Evolutionary conservation across 306 rosid species (phyloP), one percentile per base, ranked within the genome.

Genomic region (Vigna angularis): DNA sequence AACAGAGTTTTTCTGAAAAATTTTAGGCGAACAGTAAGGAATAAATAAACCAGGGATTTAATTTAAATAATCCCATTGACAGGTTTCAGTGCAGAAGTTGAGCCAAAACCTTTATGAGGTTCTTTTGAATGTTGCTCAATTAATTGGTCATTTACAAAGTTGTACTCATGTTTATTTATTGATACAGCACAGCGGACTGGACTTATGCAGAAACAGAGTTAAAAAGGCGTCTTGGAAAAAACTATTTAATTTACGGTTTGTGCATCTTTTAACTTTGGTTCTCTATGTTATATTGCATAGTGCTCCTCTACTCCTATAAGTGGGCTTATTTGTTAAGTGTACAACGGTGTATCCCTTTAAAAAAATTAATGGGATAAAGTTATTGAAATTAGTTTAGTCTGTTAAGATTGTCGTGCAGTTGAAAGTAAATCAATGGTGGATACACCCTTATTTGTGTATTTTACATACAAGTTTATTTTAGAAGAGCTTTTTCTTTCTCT

Each of bases 121-220:
- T 50, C 63, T 44, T 70, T 74, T 53, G 53, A 83, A 32, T 44
- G 53, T 72, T 55, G 56, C 38, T 73, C 32, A 53, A 50, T 77
- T 20, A 50, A 77, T 82, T 53, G 48, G 80, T 70, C 53, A 77
- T 15, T 51, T 58, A 42, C 72, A 26, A 18, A 65, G 69, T 73
- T 78, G 53, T 55, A 83, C 89, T 84, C 72, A 80, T 82, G 52
- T 58, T 38, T 75, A 24, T 75, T 76, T 79, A 74, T 79, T 87
- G 63, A 44, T 82, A 85, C 89, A 95, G 98, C 91, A 88, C 96
- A 58, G 88, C 87, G 74, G 98, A 95, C 74, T 95, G 98, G 98
- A 88, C 87, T 4, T 95, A 95, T 67, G 90, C 85, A 34, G 98
- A 95, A 87, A 90, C 90, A 17, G 98, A 95, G 84, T 80, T 92